Base-by-base conservation (phyloP, 2,329 filamentous ascomycete species). In the Penicillium italicum region DNA sequence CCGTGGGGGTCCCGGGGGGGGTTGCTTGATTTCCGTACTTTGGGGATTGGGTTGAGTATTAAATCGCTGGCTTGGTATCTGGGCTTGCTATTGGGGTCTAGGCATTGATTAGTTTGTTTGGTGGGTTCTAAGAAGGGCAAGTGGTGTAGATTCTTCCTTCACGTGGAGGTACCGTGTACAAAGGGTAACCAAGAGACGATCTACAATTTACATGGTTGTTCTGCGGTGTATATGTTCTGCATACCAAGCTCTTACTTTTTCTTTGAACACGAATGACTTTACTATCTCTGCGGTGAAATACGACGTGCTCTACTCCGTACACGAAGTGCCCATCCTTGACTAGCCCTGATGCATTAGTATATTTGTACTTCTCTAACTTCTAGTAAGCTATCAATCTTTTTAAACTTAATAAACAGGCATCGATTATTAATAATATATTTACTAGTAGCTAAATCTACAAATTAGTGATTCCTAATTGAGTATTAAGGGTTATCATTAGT, bases 101-200 rank as follows among this genome's bases (percentile, higher is more conserved):
- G 28, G 20, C n/a, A 31, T 57, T 37, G n/a, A 14, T 16, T 31
- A 11, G 24, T 14, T 42, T 20, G n/a, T 33, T 36, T 12, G 16
- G 2, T 31, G 20, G 33, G 33, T n/a, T 33, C 11, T 33, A 24
- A 33, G 24, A 5, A 28, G 34, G 8, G 5, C 11, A 18, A 40
- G 18, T 30, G 9, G 36, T 33, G 28, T 42, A 30, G 30, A 18
- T 20, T 45, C 3, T 42, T 16, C 26, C 31, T 16, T 42, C 20
- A 16, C 26, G 6, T 12, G 3, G 40, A 56, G 38, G 58, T 59
- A 55, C 50, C 44, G 5, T 50, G 30, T 61, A 61, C 43, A 42
- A 26, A 36, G 44, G 20, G n/a, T 38, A 41, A 31, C 10, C 31
- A 20, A 12, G 40, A 45, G 20, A 28, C 30, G 48, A 34, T 47